Base-by-base conservation (phyloP, 768 basidiomycete species). In the Paxillus ammoniavirescens region DNA sequence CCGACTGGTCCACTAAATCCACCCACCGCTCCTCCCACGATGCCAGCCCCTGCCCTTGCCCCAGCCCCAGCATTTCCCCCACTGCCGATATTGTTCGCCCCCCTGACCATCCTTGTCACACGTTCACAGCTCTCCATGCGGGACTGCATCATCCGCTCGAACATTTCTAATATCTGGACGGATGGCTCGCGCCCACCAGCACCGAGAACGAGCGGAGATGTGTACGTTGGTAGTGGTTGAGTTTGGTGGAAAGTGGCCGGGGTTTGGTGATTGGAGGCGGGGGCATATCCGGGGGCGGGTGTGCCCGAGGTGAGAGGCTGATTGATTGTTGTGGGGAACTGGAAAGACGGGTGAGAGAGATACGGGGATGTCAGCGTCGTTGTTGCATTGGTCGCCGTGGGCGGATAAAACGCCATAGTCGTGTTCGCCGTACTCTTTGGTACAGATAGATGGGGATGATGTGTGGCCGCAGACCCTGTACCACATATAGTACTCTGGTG, bases 121-220 rank as follows among this genome's bases (percentile, higher is more conserved):
- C 86, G 76, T 58, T 84, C 78, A 66, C 88, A 90, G 62, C 85
- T 88, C 68, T 89, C 87, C 79, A 90, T 82, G 50, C 88, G 78
- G 2, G 82, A 76, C 61, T 87, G 84, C 75, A 89, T 81, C 73
- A 90, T 83, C 55, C 81, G 78, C 53, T 84, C 84, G 62, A 86
- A 87, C 75, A 83, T 78, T 60, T 82, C 78, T 55, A 90, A 72
- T 49, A 90, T 77, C 50, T 76, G 79, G 26, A 82, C 77, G 42
- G 72, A 71, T 35, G 74, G 68, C 54, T 77, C 76, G 35, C 63
- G 61, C n/a, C 58, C 63, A 10, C 66, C 62, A 13, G 66, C 60
- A 17, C 68, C 70, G n/a, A 67, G 61, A 37, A 69, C 56, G 31
- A 69, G 45, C 2, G 66, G 66, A 4, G 58, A 58, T 1, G 67